phyloP scores from a whole-genome alignment of 495 filamentous ascomycete genomes.

The Darksidea phi region DNA sequence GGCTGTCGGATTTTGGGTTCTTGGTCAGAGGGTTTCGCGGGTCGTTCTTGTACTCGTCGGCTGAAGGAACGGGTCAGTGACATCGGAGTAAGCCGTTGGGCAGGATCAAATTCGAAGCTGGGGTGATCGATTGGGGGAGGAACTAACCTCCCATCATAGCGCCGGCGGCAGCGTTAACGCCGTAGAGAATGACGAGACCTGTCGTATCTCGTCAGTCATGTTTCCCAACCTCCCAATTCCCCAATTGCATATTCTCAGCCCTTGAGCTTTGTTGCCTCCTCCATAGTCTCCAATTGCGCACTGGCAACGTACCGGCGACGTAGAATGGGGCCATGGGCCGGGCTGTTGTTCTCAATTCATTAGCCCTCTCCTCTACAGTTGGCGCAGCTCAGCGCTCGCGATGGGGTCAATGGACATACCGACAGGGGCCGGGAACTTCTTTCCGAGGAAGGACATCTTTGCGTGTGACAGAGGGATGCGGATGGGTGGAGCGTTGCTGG shows the following conservation, averaged over 20 bases:
- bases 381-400: neutral
- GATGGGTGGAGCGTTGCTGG: neutral
- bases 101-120: neutral
- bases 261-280: slow-evolving; percentile 1
- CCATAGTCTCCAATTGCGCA: neutral
- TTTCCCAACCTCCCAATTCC: neutral
- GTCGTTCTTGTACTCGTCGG: slow-evolving; percentile 92
- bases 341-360: slow-evolving; percentile 55
- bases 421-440: slow-evolving; percentile 87
- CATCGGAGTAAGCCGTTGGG: neutral
- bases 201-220: slow-evolving; percentile 11
- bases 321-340: slow-evolving; percentile 89
- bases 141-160: slow-evolving; percentile 70
- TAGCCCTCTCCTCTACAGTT: slow-evolving; percentile 12
- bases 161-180: slow-evolving; percentile 74
- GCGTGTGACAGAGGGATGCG: slow-evolving; percentile 26
- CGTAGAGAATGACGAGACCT: slow-evolving; percentile 84
- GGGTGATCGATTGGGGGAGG: slow-evolving; percentile 13
- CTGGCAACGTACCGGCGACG: slow-evolving; percentile 72
- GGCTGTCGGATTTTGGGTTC: slow-evolving; percentile 29
- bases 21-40: slow-evolving; percentile 79
- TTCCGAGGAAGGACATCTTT: slow-evolving; percentile 79
- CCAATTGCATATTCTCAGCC: neutral
- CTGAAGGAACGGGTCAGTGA: slow-evolving; percentile 48
- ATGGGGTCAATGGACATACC: slow-evolving; percentile 59